Base-by-base conservation (phyloP, 345 rosid species). In the Gossypioides kirkii region DNA sequence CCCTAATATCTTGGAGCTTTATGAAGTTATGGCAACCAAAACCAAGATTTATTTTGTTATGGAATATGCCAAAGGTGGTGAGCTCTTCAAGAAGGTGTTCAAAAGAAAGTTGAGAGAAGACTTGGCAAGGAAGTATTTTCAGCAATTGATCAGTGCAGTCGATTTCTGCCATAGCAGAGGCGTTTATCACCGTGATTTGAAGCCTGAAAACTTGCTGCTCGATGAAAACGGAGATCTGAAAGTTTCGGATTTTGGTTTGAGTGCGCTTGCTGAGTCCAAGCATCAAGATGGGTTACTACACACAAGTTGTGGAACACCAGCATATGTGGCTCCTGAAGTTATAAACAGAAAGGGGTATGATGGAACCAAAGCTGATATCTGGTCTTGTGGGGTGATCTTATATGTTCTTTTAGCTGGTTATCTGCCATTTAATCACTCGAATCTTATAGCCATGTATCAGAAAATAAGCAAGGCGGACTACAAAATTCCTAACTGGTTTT, bases 1-100 rank as follows among this genome's bases (percentile, higher is more conserved):
- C 53, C 78, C 81, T 2, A 78, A 74, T 47, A 49, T 74, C 17
- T 28, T 79, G 50, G 72, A 71, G 75, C 72, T 79, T 47, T 74
- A 74, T 64, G 81, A 78, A 75, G 81, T 78, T 8, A 61, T 78
- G 81, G 81, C 81, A 2, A 78, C 70, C 67, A 78, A 74, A 62
- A 78, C 47, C 43, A 78, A 78, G 75, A 74, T 78, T 20, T 78
- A 61, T 66, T 74, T 74, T 9, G 70, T 55, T 23, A 70, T 78
- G 81, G 81, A 78, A 49, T 74, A 78, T 62, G 81, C 78, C 61
- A 74, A 64, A 75, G 78, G 78, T 7, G 81, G 81, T 46, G 81
- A 79, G 60, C 81, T 79, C 47, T 79, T 78, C 52, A 62, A 69
- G 28, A 78, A 74, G 74, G 71, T 78, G 6, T 62, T 74, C 8